These are phyloP conservation scores for Sambucus nigra DNA, from an alignment of 129 eudicot species.

Conservation along the genomic window DNA sequence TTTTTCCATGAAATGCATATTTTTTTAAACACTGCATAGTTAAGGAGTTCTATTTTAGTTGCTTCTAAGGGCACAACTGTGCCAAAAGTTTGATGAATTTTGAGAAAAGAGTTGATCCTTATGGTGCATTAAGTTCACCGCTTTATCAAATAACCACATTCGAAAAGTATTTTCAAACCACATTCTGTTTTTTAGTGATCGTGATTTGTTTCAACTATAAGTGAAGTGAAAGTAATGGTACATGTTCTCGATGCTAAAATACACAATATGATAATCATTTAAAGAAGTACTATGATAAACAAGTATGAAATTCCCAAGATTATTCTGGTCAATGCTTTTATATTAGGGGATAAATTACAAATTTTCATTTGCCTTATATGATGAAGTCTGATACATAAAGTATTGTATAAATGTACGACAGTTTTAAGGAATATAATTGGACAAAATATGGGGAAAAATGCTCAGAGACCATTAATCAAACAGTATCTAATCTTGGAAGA, in stretches of 20 bases:
- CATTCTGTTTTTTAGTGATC: background rate
- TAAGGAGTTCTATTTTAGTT: too few species aligned
- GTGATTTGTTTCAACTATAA: background rate
- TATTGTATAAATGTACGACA: too few species aligned
- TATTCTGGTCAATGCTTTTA: background rate
- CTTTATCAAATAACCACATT: constrained; percentile 88
- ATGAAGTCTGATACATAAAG: background rate
- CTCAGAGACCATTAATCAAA: too few species aligned
- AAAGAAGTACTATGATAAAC: background rate
- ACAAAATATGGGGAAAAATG: too few species aligned
- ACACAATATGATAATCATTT: background rate
- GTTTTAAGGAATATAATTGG: too few species aligned
- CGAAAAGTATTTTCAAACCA: constrained; percentile 33
- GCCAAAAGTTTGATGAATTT: constrained; percentile 84
- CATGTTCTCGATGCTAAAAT: background rate
- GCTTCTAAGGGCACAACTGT: too few species aligned
- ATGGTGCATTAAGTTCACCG: constrained; percentile 68
- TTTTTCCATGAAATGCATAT: too few species aligned
- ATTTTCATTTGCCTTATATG: background rate
- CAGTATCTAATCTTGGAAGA: background rate
- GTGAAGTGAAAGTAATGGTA: too few species aligned
- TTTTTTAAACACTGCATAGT: too few species aligned
- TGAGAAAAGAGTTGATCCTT: constrained; percentile 75
- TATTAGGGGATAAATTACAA: too few species aligned
- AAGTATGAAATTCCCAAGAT: background rate